Base-by-base conservation (phyloP, 225 moss, liverwort and hornwort genomes). In the Polytrichum commune region DNA sequence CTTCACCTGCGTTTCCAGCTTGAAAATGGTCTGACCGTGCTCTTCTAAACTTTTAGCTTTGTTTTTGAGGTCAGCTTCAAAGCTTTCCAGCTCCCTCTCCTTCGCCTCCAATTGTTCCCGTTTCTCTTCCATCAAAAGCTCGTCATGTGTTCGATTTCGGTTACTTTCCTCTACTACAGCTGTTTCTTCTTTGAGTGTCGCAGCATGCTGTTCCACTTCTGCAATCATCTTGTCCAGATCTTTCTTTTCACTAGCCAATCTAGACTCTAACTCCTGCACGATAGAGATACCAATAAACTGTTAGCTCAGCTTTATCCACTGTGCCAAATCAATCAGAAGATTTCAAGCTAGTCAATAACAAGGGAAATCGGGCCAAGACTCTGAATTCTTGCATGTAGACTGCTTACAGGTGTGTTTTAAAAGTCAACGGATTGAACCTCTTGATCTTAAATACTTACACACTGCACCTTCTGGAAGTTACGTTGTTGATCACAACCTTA, bases 181-280 rank as follows among this genome's bases (percentile, higher is more conserved):
- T 68, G 90, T 86, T 83, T 92, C 93, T 65, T 90, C 89, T 81
- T 91, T 92, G 54, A 97, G 89, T 70, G 87, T 90, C 27, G 89
- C 92, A 69, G 93, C 96, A 67, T 97, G 96, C 30, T 89, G 92
- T 74, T 97, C 92, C 68, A 94, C 90, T 82, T 93, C 88, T 61
- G 88, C 86, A 71, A 97, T 82, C 93, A 93, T 92, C 72, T 88
- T 93, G 80, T 94, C 90, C 66, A 97, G 65, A 70, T 84, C 90
- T 71, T 79, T 88, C 73, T 85, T 84, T 80, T 97, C 96, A 64
- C 76, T 82, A 25, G 84, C 64, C 67, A 97, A 74, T 70, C 84
- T 92, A 66, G 79, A 90, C 79, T 94, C 94, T 64, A 91, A 65
- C 75, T 91, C 92, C 96, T 97, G 85, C 72, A 67, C 63, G 13